Percentiles rank a stretch among this genome's conserved stretches.
Conservation (phyloP, 352 stramenopile genomes). For the Phytophthora rubi region DNA sequence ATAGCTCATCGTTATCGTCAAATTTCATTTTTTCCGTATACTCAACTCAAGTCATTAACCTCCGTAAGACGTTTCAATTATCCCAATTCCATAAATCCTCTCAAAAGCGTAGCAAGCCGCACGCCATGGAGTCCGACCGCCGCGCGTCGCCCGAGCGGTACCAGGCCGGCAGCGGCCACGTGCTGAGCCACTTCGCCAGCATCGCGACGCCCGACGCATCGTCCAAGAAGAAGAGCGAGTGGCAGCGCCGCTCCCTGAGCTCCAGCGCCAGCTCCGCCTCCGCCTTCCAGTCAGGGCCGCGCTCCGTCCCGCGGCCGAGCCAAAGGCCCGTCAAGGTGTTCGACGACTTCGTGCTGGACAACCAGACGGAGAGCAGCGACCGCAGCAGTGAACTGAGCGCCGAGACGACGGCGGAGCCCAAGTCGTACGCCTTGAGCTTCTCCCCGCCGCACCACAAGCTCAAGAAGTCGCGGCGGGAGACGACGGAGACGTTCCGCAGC, state of each 20-base stretch:
- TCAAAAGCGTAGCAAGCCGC: conserved; percentile 15
- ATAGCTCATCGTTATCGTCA: too few species aligned
- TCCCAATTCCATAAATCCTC: conserved; percentile 15
- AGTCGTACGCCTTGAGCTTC: conserved; percentile 37
- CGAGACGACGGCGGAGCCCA: conserved; percentile 16
- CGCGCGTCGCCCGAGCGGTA: conserved; percentile 37
- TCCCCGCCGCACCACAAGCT: conserved; percentile 32
- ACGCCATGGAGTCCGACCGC: conserved; percentile 22
- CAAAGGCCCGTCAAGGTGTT: conserved; percentile 26
- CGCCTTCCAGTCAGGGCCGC: conserved; percentile 3
- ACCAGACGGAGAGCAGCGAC: conserved; percentile 39
- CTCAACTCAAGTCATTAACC: too few species aligned
- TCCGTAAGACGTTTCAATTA: too few species aligned
- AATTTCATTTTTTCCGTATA: too few species aligned
- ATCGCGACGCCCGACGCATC: conserved; percentile 52
- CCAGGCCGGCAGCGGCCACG: conserved; percentile 57
- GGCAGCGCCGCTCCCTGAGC: conserved; percentile 10
- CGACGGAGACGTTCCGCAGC: conserved; percentile 8
- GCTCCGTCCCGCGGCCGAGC: conserved; percentile 22
- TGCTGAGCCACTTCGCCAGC: conserved; percentile 69
- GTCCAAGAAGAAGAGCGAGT: conserved; percentile 28
- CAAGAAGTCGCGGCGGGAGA: conserved; percentile 19
- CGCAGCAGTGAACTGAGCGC: conserved; percentile 31
- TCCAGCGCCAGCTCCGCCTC: too few species aligned
- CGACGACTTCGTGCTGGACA: conserved; percentile 41